A percentile compares a stretch with the other conserved stretches of the same genome.
Conservation (phyloP, 78 protist genomes). For the Polysphondylium violaceum region DNA sequence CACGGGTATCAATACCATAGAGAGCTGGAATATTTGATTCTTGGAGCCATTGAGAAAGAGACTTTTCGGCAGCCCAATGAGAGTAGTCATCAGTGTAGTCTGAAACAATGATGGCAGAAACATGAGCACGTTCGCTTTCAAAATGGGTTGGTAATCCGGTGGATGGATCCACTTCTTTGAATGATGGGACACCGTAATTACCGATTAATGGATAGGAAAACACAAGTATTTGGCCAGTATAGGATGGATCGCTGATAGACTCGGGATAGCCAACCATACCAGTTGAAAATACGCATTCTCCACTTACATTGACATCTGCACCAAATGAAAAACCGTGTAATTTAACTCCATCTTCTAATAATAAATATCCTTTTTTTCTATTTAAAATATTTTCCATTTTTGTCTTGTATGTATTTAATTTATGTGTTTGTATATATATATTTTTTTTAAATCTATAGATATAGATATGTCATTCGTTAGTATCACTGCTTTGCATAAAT, state of each 20-base stretch:
- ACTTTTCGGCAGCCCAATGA: conserved; percentile 95
- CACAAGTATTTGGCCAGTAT: conserved; percentile 96
- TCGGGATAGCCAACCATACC: conserved; percentile 99
- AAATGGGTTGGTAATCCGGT: conserved; percentile 87
- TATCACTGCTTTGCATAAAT: no score
- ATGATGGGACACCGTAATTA: conserved; percentile 96
- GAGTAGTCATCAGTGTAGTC: conserved; percentile 91
- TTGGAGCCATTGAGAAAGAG: conserved; percentile 93
- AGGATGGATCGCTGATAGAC: conserved; percentile 97
- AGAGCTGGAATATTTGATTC: conserved; percentile 93
- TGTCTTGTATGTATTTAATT: not conserved
- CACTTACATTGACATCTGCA: conserved; percentile 82
- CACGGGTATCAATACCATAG: conserved; percentile 96
- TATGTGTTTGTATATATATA: no score
- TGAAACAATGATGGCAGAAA: conserved; percentile 88
- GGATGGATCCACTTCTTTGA: conserved; percentile 55
- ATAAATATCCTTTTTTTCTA: conserved; percentile 80
- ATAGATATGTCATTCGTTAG: no score
- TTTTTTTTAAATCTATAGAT: no score
- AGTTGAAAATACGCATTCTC: conserved; percentile 96
- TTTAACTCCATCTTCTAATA: conserved; percentile 94
- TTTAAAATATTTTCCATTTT: conserved; percentile 42
- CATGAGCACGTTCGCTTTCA: conserved; percentile 90
- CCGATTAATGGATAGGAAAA: conserved; percentile 97
- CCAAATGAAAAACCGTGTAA: conserved; percentile 94